phyloP scores from a whole-genome alignment of 805 yeast genomes.

The Peterozyma xylosa region DNA sequence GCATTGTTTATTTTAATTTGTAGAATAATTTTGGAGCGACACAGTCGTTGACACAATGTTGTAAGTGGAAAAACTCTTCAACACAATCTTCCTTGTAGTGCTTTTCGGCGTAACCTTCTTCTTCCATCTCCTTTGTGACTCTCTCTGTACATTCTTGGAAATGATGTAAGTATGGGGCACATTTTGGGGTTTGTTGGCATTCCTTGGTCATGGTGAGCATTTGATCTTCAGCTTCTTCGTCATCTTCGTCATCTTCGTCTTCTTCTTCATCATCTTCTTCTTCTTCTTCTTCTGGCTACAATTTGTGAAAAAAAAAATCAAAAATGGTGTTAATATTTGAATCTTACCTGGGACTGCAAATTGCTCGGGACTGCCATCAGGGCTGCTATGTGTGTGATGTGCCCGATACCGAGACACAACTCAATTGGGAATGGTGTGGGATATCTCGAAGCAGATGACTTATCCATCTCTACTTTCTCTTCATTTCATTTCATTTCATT shows the following conservation, averaged over 20 bases:
- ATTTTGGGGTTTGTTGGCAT: conserved; percentile 59
- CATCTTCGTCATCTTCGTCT: conserved; percentile 31
- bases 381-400: neutral
- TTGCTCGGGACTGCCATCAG: neutral
- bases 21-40: conserved; percentile 84
- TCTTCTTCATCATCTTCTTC: conserved; percentile 29
- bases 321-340: neutral
- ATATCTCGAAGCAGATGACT: neutral
- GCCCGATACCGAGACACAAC: neutral
- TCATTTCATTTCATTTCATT: no score
- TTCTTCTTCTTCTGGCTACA: conserved; percentile 16
- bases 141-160: conserved; percentile 93
- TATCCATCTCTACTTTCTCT: no score
- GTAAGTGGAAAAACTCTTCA: conserved; percentile 95
- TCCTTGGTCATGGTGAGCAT: conserved; percentile 58
- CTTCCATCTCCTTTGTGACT: conserved; percentile 82
- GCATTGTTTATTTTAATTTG: conserved; percentile 59
- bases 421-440: neutral
- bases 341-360: neutral
- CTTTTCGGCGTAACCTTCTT: conserved; percentile 72
- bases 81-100: conserved; percentile 94
- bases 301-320: conserved; percentile 15
- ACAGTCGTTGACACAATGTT: conserved; percentile 88
- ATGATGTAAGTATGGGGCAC: conserved; percentile 77
- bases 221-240: conserved; percentile 62